Base-by-base conservation (phyloP, 2,329 filamentous ascomycete species). In the Gaeumannomyces sp. region DNA sequence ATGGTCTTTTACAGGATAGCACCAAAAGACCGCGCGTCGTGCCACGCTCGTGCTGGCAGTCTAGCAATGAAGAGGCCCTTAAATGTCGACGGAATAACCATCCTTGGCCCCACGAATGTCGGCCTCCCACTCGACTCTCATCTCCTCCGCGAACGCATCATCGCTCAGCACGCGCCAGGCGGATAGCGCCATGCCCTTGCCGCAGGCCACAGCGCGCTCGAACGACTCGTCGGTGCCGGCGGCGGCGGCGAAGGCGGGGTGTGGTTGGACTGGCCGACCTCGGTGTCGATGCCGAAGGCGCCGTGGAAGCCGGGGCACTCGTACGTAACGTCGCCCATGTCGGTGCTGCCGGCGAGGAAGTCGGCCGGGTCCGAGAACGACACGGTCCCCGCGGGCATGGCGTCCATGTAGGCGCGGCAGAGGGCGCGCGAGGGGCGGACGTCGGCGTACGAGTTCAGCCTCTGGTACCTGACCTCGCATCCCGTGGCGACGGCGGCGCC, bases 261-360 rank as follows among this genome's bases (percentile, higher is more conserved):
- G 67, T 80, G 78, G 67, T 80, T 80, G 35, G 76, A 75, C 59
- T 71, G 70, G 66, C 74, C 73, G 66, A 68, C 66, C 19, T 74
- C 71, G 0, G 73, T 72, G 4, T 70, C 71, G 61, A 80, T 79
- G 27, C 74, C 75, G 66, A 80, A 80, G 13, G 74, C 73, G 1
- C 76, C 77, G 64, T 80, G 77, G 67, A 80, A 79, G 0, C 77
- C 77, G 1, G 78, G 78, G 16, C 78, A 76, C 31, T 73, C 75
- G 63, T 80, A 79, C 19, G 76, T 79, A 5, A 80, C 77, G 65
- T 80, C 77, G 1, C 78, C 78, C 79, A 73, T 75, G 59, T 76
- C 74, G 8, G 74, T 76, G 35, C 73, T 74, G 29, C 73, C 74
- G 45, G 71, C 72, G 8, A 74, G 64, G 29, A 75, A 71, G 60